phyloP scores from a whole-genome alignment of 78 protist genomes.

The Dictyostelium intermedium region DNA sequence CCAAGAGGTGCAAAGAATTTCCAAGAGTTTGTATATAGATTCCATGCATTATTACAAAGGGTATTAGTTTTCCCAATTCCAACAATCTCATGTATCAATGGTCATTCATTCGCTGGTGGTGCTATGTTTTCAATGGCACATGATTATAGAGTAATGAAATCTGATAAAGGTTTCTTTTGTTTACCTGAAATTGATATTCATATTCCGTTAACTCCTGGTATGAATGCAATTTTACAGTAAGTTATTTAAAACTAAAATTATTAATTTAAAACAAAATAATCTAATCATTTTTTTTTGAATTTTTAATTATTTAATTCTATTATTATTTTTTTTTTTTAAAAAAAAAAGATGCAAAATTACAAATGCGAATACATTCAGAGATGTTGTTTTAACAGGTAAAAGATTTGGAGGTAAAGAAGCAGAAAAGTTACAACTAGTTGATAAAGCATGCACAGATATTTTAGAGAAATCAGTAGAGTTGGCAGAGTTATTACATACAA shows the following conservation, averaged over 20 bases:
- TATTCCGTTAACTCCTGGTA: conserved; percentile 74
- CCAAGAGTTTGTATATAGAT: conserved; percentile 1
- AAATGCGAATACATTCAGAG: conserved; percentile 33
- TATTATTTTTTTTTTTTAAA: not conserved
- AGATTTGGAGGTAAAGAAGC: conserved; percentile 49
- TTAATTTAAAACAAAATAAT: too few species aligned
- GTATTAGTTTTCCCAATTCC: conserved; percentile 59
- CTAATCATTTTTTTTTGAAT: too few species aligned
- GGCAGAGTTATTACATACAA: conserved; percentile 1
- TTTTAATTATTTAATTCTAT: too few species aligned
- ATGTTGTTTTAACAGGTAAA: conserved; percentile 45
- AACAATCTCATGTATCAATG: conserved; percentile 46
- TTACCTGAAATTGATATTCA: conserved; percentile 71
- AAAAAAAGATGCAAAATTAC: conserved; percentile 32
- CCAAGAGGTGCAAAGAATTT: not conserved
- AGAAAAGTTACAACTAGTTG: conserved; percentile 14
- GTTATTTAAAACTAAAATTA: too few species aligned
- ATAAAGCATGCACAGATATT: not conserved
- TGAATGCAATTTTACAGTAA: conserved; percentile 66
- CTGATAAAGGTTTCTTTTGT: conserved; percentile 75
- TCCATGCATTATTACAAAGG: conserved; percentile 41
- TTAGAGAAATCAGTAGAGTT: not conserved
- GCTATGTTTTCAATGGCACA: conserved; percentile 66
- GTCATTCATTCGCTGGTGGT: conserved; percentile 75
- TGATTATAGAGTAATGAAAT: conserved; percentile 58